Conservation (phyloP, 805 yeast species). For the Scheffersomyces amazonensis region DNA sequence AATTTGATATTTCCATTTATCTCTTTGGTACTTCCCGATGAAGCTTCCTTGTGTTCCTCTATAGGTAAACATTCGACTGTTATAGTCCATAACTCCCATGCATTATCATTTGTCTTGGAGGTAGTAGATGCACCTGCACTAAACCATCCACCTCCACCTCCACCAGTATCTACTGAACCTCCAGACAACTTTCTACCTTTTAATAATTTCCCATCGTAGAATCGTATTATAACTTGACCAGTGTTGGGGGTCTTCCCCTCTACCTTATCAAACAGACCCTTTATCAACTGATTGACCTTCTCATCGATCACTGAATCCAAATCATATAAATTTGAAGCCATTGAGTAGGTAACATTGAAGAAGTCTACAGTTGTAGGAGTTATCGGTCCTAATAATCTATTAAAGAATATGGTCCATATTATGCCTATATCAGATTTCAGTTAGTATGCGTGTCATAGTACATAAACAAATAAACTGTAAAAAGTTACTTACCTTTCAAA, state of each 20-base stretch:
- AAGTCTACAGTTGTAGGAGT: slow-evolving; percentile 55
- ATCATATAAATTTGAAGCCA: slow-evolving; percentile 44
- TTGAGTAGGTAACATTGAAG: slow-evolving; percentile 58
- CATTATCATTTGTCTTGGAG: slow-evolving; percentile 10
- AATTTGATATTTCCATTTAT: slow-evolving; percentile 9
- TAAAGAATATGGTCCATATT: slow-evolving; percentile 66
- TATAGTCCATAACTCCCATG: slow-evolving; percentile 75
- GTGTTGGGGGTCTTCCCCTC: not conserved
- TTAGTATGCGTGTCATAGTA: no score
- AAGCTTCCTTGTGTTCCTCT: slow-evolving; percentile 5
- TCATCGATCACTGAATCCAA: slow-evolving; percentile 44
- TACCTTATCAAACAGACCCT: slow-evolving; percentile 5
- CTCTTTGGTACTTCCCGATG: slow-evolving; percentile 1
- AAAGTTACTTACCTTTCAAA: slow-evolving; percentile 42
- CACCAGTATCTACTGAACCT: slow-evolving; percentile 35
- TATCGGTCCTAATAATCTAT: slow-evolving; percentile 64
- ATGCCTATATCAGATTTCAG: slow-evolving; percentile 36
- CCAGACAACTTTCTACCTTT: not conserved
- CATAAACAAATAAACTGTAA: no score
- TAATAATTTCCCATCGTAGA: not conserved
- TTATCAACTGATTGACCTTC: slow-evolving; percentile 28
- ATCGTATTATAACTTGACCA: not conserved
- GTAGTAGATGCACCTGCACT: not conserved
- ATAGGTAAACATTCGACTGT: slow-evolving; percentile 44
- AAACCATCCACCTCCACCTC: slow-evolving; percentile 56